Base-by-base conservation (phyloP, 1,139 yeast species). In the Yamadazyma sp. region DNA sequence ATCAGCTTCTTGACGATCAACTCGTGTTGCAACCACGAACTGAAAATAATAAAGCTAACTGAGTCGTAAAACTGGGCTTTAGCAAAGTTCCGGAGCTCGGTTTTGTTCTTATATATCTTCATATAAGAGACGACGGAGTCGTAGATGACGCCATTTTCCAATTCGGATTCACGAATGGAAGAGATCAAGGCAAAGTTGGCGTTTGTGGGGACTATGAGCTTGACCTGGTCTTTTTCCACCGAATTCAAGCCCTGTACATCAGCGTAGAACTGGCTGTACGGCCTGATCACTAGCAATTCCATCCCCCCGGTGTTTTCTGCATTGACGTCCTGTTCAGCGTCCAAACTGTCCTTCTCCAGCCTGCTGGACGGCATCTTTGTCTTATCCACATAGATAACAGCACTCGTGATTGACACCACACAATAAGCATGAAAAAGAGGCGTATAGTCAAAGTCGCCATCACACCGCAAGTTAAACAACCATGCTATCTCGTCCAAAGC, bases 401-500 rank as follows among this genome's bases (percentile, higher is more conserved):
- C 29, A 8, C 29, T 16, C 17, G 29, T 26, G 6, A 26, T 12
- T 4, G 29, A 8, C 7, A 26, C 16, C 15, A 26, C 29, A 13
- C 16, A 70, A 56, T 86, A 92, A 33, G 92, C 72, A 64, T 78
- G 89, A 59, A 92, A 92, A 12, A 94, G 92, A 2, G 98, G 98
- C 57, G 89, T 92, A 62, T 70, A 92, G 27, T 80, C 85, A 47
- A 92, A 87, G 43, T 64, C 69, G 27, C 76, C 69, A 15, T 97
- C 97, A 26, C 29, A 26, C 51, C 97, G 76, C 48, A 92, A 69
- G 55, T 90, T 92, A 56, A 89, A 75, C 40, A 88, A 64, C 97
- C 97, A 89, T 6, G 97, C 95, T 45, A 90, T 77, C 54, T 92
- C 96, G 62, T 92, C 98, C 35, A 59, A 52, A 0, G 96, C 86